A percentile compares a stretch with the other conserved stretches of the same genome.
Evolutionary conservation across 352 stramenopile species (phyloP).

Genomic region (Phytopythium mirpurense): DNA sequence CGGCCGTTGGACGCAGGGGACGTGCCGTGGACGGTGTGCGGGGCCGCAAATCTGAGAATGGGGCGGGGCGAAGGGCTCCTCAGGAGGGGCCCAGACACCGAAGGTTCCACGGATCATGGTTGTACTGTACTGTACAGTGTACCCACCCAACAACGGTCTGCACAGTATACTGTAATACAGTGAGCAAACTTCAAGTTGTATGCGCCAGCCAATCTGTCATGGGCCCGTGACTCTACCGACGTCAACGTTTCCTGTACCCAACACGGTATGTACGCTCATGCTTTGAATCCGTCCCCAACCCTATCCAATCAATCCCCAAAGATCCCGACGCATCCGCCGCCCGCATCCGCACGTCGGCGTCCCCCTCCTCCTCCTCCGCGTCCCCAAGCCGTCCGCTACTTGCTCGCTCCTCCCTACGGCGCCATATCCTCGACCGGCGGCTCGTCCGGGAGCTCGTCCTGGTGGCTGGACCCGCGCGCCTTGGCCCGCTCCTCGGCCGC

Average conservation of each 20-base stretch:
- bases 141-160: too few species aligned
- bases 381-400: too few species aligned
- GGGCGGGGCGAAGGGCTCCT: too few species aligned
- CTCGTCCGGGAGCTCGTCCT: conserved; percentile 42
- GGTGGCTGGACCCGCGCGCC: conserved; percentile 23
- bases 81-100: too few species aligned
- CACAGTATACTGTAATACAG: background rate
- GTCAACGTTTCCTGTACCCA: background rate
- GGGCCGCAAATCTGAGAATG: background rate
- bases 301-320: background rate
- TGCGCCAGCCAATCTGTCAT: background rate
- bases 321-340: background rate
- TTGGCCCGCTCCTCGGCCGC: conserved; percentile 41
- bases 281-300: too few species aligned
- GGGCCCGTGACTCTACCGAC: background rate
- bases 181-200: background rate
- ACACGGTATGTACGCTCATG: too few species aligned
- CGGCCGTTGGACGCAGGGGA: background rate
- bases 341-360: background rate
- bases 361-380: background rate
- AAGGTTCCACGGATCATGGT: too few species aligned
- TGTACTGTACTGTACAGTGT: too few species aligned
- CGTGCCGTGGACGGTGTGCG: background rate
- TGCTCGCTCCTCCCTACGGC: conserved; percentile 26
- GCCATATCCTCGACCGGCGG: conserved; percentile 34